Evolutionary conservation across 805 yeast species (phyloP).

Genomic region (Candida corydali): DNA sequence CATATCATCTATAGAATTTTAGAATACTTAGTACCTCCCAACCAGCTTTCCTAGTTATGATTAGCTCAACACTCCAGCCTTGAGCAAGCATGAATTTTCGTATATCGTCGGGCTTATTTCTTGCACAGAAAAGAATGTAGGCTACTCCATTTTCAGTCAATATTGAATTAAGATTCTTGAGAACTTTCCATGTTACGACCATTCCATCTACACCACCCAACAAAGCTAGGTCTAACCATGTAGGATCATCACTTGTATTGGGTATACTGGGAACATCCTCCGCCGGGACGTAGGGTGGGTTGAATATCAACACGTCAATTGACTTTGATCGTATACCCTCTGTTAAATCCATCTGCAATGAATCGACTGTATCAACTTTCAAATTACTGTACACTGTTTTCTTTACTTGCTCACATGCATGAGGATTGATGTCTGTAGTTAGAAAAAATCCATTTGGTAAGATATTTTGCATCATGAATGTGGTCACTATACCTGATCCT

Average conservation of each 20-base stretch:
- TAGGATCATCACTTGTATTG: conserved; percentile 35
- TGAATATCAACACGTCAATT: conserved; percentile 77
- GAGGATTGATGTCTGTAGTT: conserved; percentile 78
- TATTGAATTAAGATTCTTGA: conserved; percentile 49
- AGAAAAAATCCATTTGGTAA: conserved; percentile 49
- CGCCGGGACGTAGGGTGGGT: conserved; percentile 97
- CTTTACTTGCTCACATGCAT: conserved; percentile 54
- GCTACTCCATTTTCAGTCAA: conserved; percentile 68
- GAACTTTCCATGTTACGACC: conserved; percentile 69
- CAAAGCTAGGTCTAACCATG: conserved; percentile 87
- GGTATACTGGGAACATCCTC: conserved; percentile 67
- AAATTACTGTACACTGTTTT: conserved; percentile 20
- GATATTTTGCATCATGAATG: conserved; percentile 64
- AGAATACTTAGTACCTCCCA: conserved; percentile 89
- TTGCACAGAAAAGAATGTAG: conserved; percentile 84
- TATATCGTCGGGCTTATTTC: conserved; percentile 74
- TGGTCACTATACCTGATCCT: conserved; percentile 86
- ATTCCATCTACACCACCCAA: conserved; percentile 90
- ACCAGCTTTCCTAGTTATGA: conserved; percentile 79
- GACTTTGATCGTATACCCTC: conserved; percentile 39
- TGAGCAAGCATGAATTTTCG: conserved; percentile 39
- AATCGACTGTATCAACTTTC: conserved; percentile 16
- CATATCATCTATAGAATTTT: conserved; percentile 38
- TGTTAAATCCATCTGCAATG: conserved; percentile 55
- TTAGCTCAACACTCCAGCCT: conserved; percentile 52